Conservation (phyloP, 768 basidiomycete species). For the Mrakia blollopis region DNA sequence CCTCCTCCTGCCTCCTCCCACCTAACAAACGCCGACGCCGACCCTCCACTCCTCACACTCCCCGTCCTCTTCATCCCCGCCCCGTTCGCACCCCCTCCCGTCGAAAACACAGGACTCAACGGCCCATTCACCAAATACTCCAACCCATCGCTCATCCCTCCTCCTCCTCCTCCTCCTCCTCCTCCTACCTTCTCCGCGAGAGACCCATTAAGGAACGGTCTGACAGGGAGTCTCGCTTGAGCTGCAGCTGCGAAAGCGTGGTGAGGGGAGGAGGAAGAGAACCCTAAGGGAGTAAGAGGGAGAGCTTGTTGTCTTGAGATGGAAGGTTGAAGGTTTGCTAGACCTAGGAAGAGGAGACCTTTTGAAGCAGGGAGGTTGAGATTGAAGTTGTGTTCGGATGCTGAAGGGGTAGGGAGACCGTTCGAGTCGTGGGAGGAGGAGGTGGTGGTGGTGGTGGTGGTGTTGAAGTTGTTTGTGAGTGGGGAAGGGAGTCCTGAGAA, state of each 20-base stretch:
- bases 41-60: background rate
- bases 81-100: background rate
- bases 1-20: background rate
- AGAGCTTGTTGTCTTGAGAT: background rate
- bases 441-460: background rate
- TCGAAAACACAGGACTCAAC: conserved; percentile 9
- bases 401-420: background rate
- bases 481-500: conserved; percentile 23
- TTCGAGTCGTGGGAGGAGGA: background rate
- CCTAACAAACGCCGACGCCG: conserved; percentile 1
- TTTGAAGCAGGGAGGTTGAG: background rate
- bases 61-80: conserved; percentile 12
- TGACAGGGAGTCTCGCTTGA: background rate
- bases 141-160: background rate
- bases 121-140: conserved; percentile 22
- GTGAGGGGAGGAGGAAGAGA: background rate
- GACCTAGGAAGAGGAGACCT: conserved; percentile 3
- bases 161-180: too few relatives aligned
- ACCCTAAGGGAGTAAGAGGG: background rate
- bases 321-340: conserved; percentile 11
- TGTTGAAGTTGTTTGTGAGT: conserved; percentile 9
- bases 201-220: background rate
- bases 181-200: background rate
- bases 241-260: conserved; percentile 16
- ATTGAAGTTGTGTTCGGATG: background rate